Base-by-base conservation (phyloP, 176 grass and related monocot genomes). In the Oryza officinalis region DNA sequence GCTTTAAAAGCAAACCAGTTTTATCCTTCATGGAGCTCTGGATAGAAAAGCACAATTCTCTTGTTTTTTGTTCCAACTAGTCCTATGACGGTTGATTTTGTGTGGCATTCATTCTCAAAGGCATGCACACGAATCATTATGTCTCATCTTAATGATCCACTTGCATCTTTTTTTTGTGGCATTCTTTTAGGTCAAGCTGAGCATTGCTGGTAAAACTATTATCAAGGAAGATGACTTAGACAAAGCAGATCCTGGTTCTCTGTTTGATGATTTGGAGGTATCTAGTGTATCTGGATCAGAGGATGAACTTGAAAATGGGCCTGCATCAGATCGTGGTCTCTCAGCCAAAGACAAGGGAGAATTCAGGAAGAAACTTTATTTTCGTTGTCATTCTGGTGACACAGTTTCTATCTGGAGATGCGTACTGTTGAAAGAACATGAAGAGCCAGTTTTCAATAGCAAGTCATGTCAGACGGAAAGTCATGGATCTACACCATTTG, bases 221-320 rank as follows among this genome's bases (percentile, higher is more conserved):
- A 88, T 98, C 86, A 94, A 87, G 40, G 96, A 98, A 95, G 93
- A 98, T 52, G 96, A 95, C 63, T 78, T 98, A 2, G 87, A 95
- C 27, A 85, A 93, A 47, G 47, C 79, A 70, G 89, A 89, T 82
- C 49, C 65, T 65, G 91, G 90, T 88, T 91, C 85, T 76, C 26
- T 95, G n/a, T 88, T 94, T 81, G 87, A 98, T 0, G 85, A 89
- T 70, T 88, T 98, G 49, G 96, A 98, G 27, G 84, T 98, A 81
- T 98, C 96, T 27, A 98, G 96, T 83, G 91, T 98, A 63, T 98
- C 96, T 71, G 96, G 96, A 70, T 98, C 96, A 60, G 96, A 98
- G 74, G 91, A 92, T 4, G 96, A 98, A 76, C 75, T 69, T 52
- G 96, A 95, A 75, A 89, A 88, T 75, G 83, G 14, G 49, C 59